phyloP scores from a whole-genome alignment of 805 yeast genomes.

The Kodamaea jinghongensis region DNA sequence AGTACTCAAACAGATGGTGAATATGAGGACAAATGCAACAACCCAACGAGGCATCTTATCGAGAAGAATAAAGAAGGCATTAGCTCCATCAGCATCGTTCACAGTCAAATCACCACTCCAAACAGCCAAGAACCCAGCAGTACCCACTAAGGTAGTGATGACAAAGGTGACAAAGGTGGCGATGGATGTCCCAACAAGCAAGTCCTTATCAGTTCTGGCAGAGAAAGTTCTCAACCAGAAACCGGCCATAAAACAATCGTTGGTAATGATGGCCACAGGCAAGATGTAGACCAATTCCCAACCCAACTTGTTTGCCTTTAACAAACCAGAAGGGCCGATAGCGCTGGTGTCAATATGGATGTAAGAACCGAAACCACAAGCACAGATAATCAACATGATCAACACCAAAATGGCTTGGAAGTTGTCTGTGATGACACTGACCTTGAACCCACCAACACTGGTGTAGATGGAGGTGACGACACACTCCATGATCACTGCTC shows the following conservation, averaged over 20 bases:
- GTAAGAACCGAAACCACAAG: constrained; percentile 75
- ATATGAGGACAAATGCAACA: constrained; percentile 76
- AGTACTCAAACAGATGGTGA: constrained; percentile 70
- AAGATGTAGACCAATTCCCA: constrained; percentile 88
- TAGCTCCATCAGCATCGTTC: constrained; percentile 53
- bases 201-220: constrained; percentile 70
- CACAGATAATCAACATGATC: constrained; percentile 63
- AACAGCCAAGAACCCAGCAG: constrained; percentile 83
- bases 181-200: constrained; percentile 69
- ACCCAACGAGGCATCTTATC: constrained; percentile 81
- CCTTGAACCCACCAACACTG: constrained; percentile 82
- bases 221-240: constrained; percentile 96
- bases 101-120: constrained; percentile 75
- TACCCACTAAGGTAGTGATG: constrained; percentile 70
- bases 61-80: constrained; percentile 71
- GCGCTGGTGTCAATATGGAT: constrained; percentile 61
- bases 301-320: constrained; percentile 68
- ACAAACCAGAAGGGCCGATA: constrained; percentile 62
- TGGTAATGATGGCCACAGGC: constrained; percentile 82
- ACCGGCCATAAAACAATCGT: constrained; percentile 86
- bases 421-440: constrained; percentile 84
- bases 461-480: constrained; percentile 86
- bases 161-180: constrained; percentile 67
- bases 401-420: constrained; percentile 77
- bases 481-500: constrained; percentile 81